A percentile compares a stretch with the other conserved stretches of the same genome.
phyloP scores from a whole-genome alignment of 495 filamentous ascomycete species.

The Penicillium pancosmium region DNA sequence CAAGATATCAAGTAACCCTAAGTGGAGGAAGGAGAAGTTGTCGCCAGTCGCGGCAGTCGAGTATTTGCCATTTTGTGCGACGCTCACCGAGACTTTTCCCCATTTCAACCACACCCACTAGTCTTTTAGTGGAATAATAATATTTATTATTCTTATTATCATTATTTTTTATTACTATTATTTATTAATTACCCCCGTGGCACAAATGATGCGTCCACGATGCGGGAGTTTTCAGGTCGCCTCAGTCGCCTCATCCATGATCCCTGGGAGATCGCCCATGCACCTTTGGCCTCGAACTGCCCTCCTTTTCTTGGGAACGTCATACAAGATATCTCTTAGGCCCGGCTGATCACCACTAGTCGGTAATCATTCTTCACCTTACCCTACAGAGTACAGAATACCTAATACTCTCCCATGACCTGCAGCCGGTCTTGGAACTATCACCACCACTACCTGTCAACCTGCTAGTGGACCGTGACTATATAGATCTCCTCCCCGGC shows the following conservation, averaged over 20 bases:
- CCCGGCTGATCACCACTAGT: constrained; percentile 30
- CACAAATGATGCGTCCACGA: constrained; percentile 29
- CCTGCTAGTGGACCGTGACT: neutral
- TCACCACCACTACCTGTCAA: no score
- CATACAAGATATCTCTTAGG: constrained; percentile 20
- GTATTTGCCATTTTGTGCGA: constrained; percentile 13
- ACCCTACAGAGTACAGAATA: neutral
- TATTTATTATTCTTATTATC: neutral
- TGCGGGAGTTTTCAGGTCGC: constrained; percentile 21
- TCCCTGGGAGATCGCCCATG: constrained; percentile 28
- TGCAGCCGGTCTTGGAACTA: constrained; percentile 7
- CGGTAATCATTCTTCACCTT: constrained; percentile 21
- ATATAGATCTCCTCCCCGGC: constrained; percentile 20
- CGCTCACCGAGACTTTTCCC: constrained; percentile 22
- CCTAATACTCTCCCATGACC: constrained; percentile 5
- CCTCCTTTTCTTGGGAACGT: constrained; percentile 23
- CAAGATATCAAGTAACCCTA: no score
- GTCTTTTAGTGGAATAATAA: neutral
- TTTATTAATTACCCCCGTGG: constrained; percentile 10
- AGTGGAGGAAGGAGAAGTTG: no score
- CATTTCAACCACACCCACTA: constrained; percentile 16
- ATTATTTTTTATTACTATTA: constrained; percentile 8
- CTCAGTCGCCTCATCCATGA: constrained; percentile 22
- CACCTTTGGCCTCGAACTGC: constrained; percentile 28
- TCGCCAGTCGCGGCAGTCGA: constrained; percentile 36